A percentile compares a stretch with the other conserved stretches of the same genome.
Evolutionary conservation across 2,329 filamentous ascomycete species (phyloP).

Genomic region (Pestalotiopsis sp.): DNA sequence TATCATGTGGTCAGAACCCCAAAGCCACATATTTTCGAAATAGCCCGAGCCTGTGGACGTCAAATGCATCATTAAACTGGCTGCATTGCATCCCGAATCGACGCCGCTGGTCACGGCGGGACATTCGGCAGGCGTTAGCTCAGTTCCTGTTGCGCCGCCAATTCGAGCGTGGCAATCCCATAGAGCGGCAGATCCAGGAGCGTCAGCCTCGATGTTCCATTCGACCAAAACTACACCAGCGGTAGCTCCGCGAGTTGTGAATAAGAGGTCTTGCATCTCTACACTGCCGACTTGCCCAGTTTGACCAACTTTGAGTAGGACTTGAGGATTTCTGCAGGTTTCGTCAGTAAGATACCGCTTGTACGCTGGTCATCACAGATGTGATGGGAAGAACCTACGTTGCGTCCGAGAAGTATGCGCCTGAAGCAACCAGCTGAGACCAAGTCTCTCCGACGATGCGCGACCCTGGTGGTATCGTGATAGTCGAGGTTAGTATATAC

Average conservation of each 20-base stretch:
- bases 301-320: not conserved
- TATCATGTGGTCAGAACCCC: conserved; percentile 66
- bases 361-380: too few relatives aligned
- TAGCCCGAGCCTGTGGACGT: conserved; percentile 47
- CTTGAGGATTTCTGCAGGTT: conserved; percentile 5
- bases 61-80: conserved; percentile 32
- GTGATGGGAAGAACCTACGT: too few relatives aligned
- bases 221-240: conserved; percentile 45
- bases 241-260: too few relatives aligned
- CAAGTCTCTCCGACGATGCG: conserved; percentile 40
- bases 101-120: not conserved
- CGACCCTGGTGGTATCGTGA: conserved; percentile 33
- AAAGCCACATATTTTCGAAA: conserved; percentile 60
- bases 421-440: conserved; percentile 27
- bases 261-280: too few relatives aligned
- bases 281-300: not conserved
- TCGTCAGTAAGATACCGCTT: too few relatives aligned
- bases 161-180: conserved; percentile 50
- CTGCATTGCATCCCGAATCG: not conserved
- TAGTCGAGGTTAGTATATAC: conserved; percentile 39
- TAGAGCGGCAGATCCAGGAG: conserved; percentile 47
- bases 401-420: conserved; percentile 18
- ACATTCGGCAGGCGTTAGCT: not conserved
- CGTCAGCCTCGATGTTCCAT: conserved; percentile 66
- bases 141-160: not conserved